phyloP scores from a whole-genome alignment of 805 yeast species.

The Wickerhamiella bombiphila region DNA sequence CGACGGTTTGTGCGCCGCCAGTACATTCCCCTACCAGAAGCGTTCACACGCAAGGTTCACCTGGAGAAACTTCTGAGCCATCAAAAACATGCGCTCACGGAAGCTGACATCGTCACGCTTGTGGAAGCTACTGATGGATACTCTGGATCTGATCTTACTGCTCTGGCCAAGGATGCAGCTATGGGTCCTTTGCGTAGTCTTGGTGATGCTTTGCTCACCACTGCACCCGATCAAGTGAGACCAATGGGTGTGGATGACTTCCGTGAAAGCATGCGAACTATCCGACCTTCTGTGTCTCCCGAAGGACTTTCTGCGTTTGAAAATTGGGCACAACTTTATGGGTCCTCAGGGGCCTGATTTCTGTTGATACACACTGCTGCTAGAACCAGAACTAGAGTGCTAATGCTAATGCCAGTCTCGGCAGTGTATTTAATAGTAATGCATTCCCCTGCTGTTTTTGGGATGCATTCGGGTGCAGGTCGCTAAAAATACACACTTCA shows the following conservation, averaged over 20 bases:
- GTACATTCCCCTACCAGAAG: constrained; percentile 88
- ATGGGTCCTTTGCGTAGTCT: constrained; percentile 90
- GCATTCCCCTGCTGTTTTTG: too few species aligned
- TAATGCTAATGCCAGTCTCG: too few species aligned
- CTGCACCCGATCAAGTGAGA: constrained; percentile 61
- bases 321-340: constrained; percentile 76
- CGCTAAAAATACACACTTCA: too few species aligned
- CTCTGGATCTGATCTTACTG: constrained; percentile 89
- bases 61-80: constrained; percentile 48
- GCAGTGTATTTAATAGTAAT: too few species aligned
- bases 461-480: too few species aligned
- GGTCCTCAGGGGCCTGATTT: constrained; percentile 66
- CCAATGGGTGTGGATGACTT: constrained; percentile 65
- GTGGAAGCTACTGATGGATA: constrained; percentile 60
- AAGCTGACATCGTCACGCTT: constrained; percentile 45
- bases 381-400: too few species aligned
- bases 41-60: constrained; percentile 63
- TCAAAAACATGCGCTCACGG: constrained; percentile 57
- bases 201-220: constrained; percentile 64
- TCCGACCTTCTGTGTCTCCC: constrained; percentile 75
- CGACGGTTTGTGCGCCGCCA: constrained; percentile 83
- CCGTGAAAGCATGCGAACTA: constrained; percentile 54
- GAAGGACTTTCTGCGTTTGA: constrained; percentile 72
- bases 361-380: too few species aligned
- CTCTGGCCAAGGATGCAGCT: constrained; percentile 91